Evolutionary conservation across 306 rosid species (phyloP).

Genomic region (Astragalus membranaceus): DNA sequence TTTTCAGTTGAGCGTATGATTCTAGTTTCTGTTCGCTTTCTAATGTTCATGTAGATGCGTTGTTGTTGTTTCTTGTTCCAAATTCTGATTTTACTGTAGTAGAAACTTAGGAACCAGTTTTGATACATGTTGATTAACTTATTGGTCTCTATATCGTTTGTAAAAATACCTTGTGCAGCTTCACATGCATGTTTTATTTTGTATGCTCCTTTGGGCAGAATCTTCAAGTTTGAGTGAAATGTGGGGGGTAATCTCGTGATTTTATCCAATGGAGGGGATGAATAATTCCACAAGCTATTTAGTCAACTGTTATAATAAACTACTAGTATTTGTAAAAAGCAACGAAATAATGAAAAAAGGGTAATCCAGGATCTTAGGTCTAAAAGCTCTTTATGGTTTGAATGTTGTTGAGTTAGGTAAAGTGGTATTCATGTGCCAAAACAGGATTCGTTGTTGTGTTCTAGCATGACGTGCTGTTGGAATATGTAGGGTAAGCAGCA

Average conservation of each 20-base stretch:
- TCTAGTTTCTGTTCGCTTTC: conserved; percentile 18
- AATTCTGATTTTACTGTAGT: not conserved
- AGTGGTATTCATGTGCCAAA: conserved; percentile 29
- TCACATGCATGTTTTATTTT: conserved; percentile 12
- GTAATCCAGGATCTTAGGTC: conserved; percentile 3
- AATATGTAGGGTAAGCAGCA: conserved; percentile 24
- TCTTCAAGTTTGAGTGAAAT: conserved; percentile 15
- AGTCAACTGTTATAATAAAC: conserved; percentile 43
- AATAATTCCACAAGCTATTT: conserved; percentile 20
- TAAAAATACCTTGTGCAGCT: conserved; percentile 18
- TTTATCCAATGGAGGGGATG: conserved; percentile 9
- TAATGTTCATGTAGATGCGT: conserved; percentile 24
- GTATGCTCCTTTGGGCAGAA: conserved; percentile 6
- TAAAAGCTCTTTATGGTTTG: conserved; percentile 15
- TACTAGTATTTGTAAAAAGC: conserved; percentile 12
- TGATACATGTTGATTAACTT: conserved; percentile 17
- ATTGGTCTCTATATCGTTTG: conserved; percentile 20
- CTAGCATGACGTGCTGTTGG: conserved; percentile 34
- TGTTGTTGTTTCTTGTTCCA: conserved; percentile 11
- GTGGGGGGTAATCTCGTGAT: conserved; percentile 28
- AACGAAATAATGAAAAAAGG: not conserved
- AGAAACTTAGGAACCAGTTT: conserved; percentile 30
- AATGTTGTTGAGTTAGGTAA: conserved; percentile 35
- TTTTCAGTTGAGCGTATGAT: conserved; percentile 30
- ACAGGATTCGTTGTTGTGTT: conserved; percentile 25